phyloP scores from a whole-genome alignment of 202 grass and related monocot genomes.

The Brachypodium distachyon region DNA sequence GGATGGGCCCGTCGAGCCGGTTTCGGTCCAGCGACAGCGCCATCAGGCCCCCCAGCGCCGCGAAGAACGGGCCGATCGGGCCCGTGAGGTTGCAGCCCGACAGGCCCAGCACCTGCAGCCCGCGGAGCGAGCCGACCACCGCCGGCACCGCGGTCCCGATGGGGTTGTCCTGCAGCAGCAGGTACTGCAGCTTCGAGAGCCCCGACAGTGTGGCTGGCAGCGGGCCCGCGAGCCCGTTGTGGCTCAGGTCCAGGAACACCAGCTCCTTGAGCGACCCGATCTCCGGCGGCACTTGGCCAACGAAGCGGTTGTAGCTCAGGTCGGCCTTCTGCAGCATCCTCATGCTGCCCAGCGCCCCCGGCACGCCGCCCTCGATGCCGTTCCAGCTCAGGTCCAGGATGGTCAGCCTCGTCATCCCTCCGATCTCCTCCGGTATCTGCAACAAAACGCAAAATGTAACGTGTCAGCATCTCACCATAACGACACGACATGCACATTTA shows the following conservation, averaged over 20 bases:
- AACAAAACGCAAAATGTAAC: neutral
- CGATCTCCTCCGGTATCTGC: conserved; percentile 44
- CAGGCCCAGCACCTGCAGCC: conserved; percentile 65
- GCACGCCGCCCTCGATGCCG: conserved; percentile 37
- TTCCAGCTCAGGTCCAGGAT: conserved; percentile 89
- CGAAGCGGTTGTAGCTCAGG: conserved; percentile 67
- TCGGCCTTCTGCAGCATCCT: conserved; percentile 59
- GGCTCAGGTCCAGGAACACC: conserved; percentile 71
- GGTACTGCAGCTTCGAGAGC: conserved; percentile 53
- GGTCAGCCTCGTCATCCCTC: conserved; percentile 50
- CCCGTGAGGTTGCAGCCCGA: conserved; percentile 59
- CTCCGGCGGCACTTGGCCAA: conserved; percentile 47
- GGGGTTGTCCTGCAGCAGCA: conserved; percentile 70
- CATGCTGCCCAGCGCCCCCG: conserved; percentile 30
- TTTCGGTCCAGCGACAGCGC: conserved; percentile 77
- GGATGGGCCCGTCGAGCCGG: conserved; percentile 58
- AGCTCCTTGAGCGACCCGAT: conserved; percentile 42
- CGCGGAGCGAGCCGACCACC: conserved; percentile 42
- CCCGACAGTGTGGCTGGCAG: conserved; percentile 35
- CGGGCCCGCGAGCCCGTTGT: conserved; percentile 52
- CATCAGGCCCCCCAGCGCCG: conserved; percentile 38
- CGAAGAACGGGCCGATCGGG: conserved; percentile 42
- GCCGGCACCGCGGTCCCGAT: conserved; percentile 58
- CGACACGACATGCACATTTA: neutral
- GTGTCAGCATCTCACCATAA: neutral